These are phyloP conservation scores for Macrolepiota dolichaula DNA, from an alignment of 768 basidiomycete species.

Conservation along the genomic window DNA sequence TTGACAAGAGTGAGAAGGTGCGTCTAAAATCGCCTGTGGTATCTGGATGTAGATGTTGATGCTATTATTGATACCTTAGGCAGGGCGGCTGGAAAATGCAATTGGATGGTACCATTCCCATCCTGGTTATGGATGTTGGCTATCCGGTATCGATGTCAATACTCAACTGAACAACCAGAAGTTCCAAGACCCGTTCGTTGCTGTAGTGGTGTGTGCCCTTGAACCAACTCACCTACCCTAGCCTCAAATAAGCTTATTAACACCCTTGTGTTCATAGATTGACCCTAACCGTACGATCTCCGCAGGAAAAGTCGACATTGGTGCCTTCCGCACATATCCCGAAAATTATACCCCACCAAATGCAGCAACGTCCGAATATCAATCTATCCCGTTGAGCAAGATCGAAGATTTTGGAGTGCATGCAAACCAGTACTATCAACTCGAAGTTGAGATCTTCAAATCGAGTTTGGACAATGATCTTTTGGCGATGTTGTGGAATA, in stretches of 20 bases:
- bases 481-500: conserved; percentile 93
- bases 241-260: neutral
- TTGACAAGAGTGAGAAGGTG: conserved; percentile 78
- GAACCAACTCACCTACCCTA: neutral
- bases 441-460: conserved; percentile 96
- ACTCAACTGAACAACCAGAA: conserved; percentile 96
- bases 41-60: neutral
- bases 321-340: conserved; percentile 97
- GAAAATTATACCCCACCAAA: conserved; percentile 88
- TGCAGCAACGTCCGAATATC: conserved; percentile 76
- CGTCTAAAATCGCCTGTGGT: conserved; percentile 13
- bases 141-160: conserved; percentile 97
- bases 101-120: conserved; percentile 99
- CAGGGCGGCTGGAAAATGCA: conserved; percentile 79
- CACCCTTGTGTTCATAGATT: conserved; percentile 48
- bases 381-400: conserved; percentile 94
- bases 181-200: conserved; percentile 94
- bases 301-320: conserved; percentile 97
- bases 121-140: conserved; percentile 99
- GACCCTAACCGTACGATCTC: conserved; percentile 98
- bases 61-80: conserved; percentile 37
- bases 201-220: conserved; percentile 77
- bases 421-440: conserved; percentile 91
- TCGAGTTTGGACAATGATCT: conserved; percentile 84
- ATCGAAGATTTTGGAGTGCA: conserved; percentile 99